Evolutionary conservation across 2,329 filamentous ascomycete species (phyloP), one percentile per base, ranked within the genome.

Genomic region (Samsoniella hepiali): DNA sequence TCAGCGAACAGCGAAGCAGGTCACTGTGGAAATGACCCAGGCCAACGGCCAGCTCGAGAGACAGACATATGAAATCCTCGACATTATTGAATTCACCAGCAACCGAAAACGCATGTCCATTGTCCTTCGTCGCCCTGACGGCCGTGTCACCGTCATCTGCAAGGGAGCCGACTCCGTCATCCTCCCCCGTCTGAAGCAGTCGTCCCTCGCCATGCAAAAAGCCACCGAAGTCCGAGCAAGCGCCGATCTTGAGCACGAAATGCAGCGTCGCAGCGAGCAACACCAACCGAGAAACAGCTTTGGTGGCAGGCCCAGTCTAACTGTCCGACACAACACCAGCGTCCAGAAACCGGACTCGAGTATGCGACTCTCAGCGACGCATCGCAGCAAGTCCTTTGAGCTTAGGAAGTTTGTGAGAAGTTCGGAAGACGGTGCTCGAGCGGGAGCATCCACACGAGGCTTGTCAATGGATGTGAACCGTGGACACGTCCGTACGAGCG

Each of bases 51-150:
- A 71, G 3, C 69, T 71, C 9, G 76, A 81, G 3, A 79, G 82
- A 2, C 88, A 91, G 69, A 82, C 81, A 0, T 97, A 94, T 69
- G 86, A 96, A 66, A 84, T 97, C 5, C 77, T 97, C 38, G 91
- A 97, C 69, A 84, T 96, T 4, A 91, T 97, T 64, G 93, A 97
- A 71, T 97, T 97, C 70, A 95, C 90, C 65, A 96, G 91, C 75
- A 87, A 89, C 66, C 84, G 93, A 31, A 97, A 97, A 77, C 84
- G 93, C 47, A 97, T 97, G 93, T 94, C 93, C 0, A 87, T 97
- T 49, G 77, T 97, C 32, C 86, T 97, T 2, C 88, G 91, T n/a
- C 93, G 91, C 73, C 93, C 93, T 0, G 90, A 96, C 69, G 86
- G 88, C 1, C 86, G 89, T 15, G 88, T 96, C 57, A 93, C 89